Conservation (phyloP, 768 basidiomycete genomes). For the Pleurotus giganteus region DNA sequence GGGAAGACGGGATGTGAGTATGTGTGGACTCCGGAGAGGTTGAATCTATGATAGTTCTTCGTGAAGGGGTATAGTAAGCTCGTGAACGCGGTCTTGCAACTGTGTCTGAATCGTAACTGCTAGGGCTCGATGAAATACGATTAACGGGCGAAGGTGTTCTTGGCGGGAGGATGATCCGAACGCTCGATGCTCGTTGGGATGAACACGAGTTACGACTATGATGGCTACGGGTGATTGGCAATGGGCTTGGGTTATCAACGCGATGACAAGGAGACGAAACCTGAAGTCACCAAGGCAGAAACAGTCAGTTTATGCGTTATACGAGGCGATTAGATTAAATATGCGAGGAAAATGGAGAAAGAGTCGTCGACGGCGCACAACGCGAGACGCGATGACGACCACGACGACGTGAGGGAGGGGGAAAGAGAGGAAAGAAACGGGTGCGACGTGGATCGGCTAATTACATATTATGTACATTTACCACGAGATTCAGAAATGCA, state of each 20-base stretch:
- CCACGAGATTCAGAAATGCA: constrained; percentile 4
- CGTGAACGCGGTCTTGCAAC: not conserved
- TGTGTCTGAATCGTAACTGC: not conserved
- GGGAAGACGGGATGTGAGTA: not conserved
- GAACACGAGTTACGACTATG: not conserved
- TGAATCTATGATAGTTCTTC: not conserved
- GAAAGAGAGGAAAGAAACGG: not conserved
- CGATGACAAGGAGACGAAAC: not conserved
- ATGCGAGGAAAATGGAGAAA: not conserved
- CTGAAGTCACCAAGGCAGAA: not conserved
- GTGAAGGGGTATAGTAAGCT: constrained; percentile 1
- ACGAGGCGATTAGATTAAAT: not conserved
- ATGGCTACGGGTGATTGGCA: not conserved
- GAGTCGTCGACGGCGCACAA: not conserved
- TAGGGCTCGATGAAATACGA: not conserved
- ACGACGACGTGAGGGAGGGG: not conserved
- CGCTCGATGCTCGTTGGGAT: not conserved
- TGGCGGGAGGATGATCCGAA: constrained; percentile 2
- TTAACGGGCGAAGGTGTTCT: not conserved
- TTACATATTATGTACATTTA: constrained; percentile 1
- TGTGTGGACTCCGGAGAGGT: not conserved
- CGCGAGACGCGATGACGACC: not conserved
- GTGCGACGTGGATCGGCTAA: not conserved
- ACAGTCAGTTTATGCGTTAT: not conserved
- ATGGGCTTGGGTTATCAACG: not conserved